phyloP scores from a whole-genome alignment of 179 eudicot species.

The Kewa caespitosa region DNA sequence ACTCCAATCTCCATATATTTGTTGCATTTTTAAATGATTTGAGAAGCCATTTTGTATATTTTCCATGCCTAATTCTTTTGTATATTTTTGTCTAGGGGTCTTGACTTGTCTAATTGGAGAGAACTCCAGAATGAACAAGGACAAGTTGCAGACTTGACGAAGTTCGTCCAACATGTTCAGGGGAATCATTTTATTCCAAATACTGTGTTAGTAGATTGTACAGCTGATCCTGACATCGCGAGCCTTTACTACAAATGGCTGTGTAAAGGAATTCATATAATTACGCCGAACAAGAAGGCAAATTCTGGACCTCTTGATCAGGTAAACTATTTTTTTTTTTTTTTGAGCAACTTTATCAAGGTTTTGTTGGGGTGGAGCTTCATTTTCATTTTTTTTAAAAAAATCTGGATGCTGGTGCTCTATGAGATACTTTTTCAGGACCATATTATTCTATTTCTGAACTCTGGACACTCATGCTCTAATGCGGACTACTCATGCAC shows the following conservation, averaged over 20 bases:
- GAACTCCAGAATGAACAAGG: conserved; percentile 63
- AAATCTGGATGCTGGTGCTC: neutral
- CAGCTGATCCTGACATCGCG: conserved; percentile 73
- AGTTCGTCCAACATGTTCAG: conserved; percentile 80
- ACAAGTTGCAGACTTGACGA: conserved; percentile 71
- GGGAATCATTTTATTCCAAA: conserved; percentile 92
- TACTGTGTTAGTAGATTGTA: conserved; percentile 86
- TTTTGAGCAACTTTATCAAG: neutral
- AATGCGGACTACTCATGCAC: neutral
- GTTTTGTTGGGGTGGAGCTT: conserved; percentile 1
- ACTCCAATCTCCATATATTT: neutral
- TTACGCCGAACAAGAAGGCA: conserved; percentile 96
- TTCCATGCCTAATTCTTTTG: neutral
- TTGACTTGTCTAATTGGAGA: conserved; percentile 89
- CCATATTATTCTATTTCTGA: neutral
- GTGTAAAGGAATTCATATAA: conserved; percentile 76
- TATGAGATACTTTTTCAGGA: neutral
- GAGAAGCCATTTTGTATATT: neutral
- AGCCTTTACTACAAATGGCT: conserved; percentile 87
- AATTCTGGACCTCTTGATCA: conserved; percentile 99
- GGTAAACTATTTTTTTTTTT: conserved; percentile 41
- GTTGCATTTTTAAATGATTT: neutral
- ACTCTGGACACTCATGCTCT: neutral
- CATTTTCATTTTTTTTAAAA: neutral
- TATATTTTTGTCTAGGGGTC: conserved; percentile 55